phyloP scores from a whole-genome alignment of 257 asterid genomes.

The Plantago ovata region DNA sequence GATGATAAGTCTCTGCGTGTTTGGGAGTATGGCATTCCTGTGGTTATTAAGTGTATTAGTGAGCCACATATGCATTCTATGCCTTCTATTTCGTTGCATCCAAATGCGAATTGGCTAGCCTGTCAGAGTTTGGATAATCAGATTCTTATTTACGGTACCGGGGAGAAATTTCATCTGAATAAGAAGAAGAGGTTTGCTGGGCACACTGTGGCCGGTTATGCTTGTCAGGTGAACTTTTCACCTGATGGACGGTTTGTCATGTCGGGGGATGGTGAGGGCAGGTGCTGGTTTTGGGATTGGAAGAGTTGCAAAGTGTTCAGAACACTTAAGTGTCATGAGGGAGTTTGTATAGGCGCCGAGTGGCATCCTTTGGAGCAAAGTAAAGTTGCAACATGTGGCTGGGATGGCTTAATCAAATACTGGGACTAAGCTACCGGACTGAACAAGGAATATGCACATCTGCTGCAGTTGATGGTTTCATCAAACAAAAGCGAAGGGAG shows the following conservation, averaged over 20 bases:
- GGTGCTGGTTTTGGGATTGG: conserved; percentile 99
- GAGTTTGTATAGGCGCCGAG: conserved; percentile 86
- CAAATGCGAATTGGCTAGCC: conserved; percentile 92
- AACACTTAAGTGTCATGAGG: conserved; percentile 91
- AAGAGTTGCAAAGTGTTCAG: conserved; percentile 94
- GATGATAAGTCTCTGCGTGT: conserved; percentile 96
- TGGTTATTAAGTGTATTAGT: conserved; percentile 96
- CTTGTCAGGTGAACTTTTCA: conserved; percentile 96
- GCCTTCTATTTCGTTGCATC: conserved; percentile 92
- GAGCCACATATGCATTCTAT: conserved; percentile 99
- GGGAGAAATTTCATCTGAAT: conserved; percentile 96
- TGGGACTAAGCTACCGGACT: conserved; percentile 27
- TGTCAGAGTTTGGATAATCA: conserved; percentile 99
- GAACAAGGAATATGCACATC: neutral
- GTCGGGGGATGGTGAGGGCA: conserved; percentile 99
- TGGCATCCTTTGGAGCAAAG: conserved; percentile 99
- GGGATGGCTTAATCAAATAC: conserved; percentile 99
- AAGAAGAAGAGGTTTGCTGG: conserved; percentile 99
- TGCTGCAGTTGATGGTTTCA: neutral
- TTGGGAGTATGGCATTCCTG: conserved; percentile 98
- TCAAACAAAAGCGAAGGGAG: neutral
- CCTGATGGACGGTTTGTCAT: conserved; percentile 96
- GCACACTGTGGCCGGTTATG: conserved; percentile 94
- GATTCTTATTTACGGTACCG: conserved; percentile 85
- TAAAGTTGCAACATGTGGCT: conserved; percentile 99